These are phyloP conservation scores for Zasmidium cellare DNA, from an alignment of 2,329 filamentous ascomycete species.

Conservation along the genomic window DNA sequence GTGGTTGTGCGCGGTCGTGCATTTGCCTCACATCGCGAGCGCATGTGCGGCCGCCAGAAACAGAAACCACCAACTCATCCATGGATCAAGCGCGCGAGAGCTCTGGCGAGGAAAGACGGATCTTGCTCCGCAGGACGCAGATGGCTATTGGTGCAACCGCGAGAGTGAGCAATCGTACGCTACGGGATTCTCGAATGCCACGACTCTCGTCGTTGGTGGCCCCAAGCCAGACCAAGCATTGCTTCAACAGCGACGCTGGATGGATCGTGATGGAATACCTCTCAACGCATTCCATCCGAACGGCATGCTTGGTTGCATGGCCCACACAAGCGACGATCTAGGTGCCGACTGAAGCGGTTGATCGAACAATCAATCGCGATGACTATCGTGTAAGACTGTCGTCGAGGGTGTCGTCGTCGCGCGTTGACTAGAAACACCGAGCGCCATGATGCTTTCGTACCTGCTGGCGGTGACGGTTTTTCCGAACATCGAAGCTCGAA, in stretches of 20 bases:
- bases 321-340: background rate
- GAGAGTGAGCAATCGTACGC: constrained; percentile 4
- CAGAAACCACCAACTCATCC: constrained; percentile 1
- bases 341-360: background rate
- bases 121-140: background rate
- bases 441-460: background rate
- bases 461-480: background rate
- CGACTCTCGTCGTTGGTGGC: background rate
- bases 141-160: background rate
- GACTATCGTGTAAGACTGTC: background rate
- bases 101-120: constrained; percentile 1
- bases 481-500: background rate
- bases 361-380: background rate
- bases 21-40: background rate
- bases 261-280: background rate
- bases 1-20: background rate
- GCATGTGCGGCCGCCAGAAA: background rate
- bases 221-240: background rate
- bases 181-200: background rate
- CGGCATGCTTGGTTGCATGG: background rate
- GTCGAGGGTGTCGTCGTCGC: background rate
- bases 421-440: background rate
- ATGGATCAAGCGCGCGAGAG: background rate
- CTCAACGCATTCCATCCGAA: background rate
- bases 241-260: background rate